A percentile compares a stretch with the other conserved stretches of the same genome.
Conservation (phyloP, 768 basidiomycete genomes). For the Termitomyces sp. region DNA sequence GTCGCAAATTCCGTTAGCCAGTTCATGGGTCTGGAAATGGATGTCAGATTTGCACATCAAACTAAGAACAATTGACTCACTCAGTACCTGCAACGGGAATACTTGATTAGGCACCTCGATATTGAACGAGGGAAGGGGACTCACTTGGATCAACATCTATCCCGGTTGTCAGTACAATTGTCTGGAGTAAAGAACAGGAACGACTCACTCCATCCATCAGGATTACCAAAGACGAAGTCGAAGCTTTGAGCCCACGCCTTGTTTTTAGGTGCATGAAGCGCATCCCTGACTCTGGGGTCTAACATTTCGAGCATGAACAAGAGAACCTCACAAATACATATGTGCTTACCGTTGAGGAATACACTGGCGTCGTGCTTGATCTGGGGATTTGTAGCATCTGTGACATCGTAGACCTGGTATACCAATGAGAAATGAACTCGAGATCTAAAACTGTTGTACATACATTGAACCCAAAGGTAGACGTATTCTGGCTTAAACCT, state of each 20-base stretch:
- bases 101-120: neutral
- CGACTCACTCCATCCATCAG: conserved; percentile 25
- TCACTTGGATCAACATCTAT: conserved; percentile 35
- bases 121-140: conserved; percentile 11
- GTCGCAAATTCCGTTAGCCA: conserved; percentile 66
- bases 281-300: conserved; percentile 55
- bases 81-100: conserved; percentile 23
- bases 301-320: neutral
- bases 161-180: neutral
- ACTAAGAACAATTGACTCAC: conserved; percentile 20
- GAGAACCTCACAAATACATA: neutral
- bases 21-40: conserved; percentile 48
- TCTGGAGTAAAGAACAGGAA: neutral
- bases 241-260: conserved; percentile 40
- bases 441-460: neutral
- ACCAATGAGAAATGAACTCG: neutral
- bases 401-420: conserved; percentile 48
- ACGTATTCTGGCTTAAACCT: conserved; percentile 26
- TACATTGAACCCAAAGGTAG: conserved; percentile 37
- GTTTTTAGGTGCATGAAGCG: conserved; percentile 68
- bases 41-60: neutral
- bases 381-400: conserved; percentile 53
- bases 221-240: conserved; percentile 34
- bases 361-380: conserved; percentile 44
- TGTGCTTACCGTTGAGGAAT: conserved; percentile 58